A percentile compares a stretch with the other conserved stretches of the same genome.
Evolutionary conservation across 371 early-diverging fungal species (phyloP).

Genomic region (Mucor indicus): DNA sequence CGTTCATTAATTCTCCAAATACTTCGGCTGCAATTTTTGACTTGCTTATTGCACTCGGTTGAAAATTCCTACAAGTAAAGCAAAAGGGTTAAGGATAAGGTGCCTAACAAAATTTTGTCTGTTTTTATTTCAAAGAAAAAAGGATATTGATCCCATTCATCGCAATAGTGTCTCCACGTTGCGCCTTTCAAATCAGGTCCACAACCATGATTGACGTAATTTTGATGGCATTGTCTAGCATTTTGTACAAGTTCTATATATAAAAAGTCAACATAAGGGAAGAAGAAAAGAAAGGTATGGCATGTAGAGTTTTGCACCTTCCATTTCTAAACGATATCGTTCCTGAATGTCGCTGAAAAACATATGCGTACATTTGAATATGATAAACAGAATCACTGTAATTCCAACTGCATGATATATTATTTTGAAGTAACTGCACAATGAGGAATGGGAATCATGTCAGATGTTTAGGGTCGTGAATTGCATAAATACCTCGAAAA

Average conservation of each 20-base stretch:
- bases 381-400: neutral
- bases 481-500: neutral
- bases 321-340: neutral
- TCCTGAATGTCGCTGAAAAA: neutral
- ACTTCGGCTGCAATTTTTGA: constrained; percentile 11
- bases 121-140: neutral
- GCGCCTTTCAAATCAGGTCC: constrained; percentile 11
- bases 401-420: constrained; percentile 1
- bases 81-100: neutral
- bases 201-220: constrained; percentile 11
- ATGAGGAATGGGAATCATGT: neutral
- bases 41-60: neutral
- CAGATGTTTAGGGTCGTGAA: neutral
- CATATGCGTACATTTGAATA: neutral
- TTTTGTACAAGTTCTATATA: constrained; percentile 10
- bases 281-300: neutral
- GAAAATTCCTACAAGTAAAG: constrained; percentile 6
- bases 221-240: constrained; percentile 4
- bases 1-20: constrained; percentile 18
- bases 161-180: constrained; percentile 10
- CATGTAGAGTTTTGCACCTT: neutral
- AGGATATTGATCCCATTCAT: constrained; percentile 21
- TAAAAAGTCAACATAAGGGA: neutral
- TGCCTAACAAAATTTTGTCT: neutral
- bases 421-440: constrained; percentile 1